Conservation (phyloP, 2,329 filamentous ascomycete genomes). For the Aspergillus fischeri region DNA sequence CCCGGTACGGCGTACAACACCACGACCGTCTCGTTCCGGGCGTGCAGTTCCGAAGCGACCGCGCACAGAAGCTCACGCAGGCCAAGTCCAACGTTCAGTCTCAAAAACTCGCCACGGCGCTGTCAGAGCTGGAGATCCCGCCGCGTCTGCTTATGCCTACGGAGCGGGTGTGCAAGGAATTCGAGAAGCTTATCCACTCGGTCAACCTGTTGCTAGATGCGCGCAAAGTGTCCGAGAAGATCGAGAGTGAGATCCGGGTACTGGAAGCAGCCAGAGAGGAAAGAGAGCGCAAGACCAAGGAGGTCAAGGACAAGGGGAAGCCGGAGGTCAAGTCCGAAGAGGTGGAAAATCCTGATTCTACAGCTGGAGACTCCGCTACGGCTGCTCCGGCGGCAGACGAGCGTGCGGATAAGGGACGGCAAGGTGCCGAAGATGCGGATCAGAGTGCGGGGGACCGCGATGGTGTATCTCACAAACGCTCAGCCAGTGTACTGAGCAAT, state of each 20-base stretch:
- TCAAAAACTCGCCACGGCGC: conserved; percentile 44
- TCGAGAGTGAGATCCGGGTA: conserved; percentile 46
- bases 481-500: conserved; percentile 73
- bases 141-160: conserved; percentile 48
- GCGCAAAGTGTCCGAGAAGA: conserved; percentile 45
- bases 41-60: conserved; percentile 77
- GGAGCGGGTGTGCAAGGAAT: conserved; percentile 47
- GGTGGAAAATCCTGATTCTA: conserved; percentile 24
- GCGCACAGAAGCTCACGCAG: conserved; percentile 46
- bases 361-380: conserved; percentile 14
- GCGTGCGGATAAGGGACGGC: conserved; percentile 3
- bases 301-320: conserved; percentile 25
- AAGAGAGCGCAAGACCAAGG: conserved; percentile 33
- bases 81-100: conserved; percentile 50
- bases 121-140: conserved; percentile 46
- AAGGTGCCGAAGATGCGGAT: neutral
- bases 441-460: conserved; percentile 13
- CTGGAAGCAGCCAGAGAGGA: conserved; percentile 41
- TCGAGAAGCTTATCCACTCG: conserved; percentile 45
- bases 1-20: conserved; percentile 76
- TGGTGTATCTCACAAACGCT: conserved; percentile 61
- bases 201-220: conserved; percentile 47
- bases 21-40: conserved; percentile 82
- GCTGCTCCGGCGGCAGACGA: neutral
- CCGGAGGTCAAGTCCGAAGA: conserved; percentile 33